Evolutionary conservation across 202 grass and related monocot species (phyloP), one percentile per base, ranked within the genome.

Genomic region (Tripidium arundinaceum): DNA sequence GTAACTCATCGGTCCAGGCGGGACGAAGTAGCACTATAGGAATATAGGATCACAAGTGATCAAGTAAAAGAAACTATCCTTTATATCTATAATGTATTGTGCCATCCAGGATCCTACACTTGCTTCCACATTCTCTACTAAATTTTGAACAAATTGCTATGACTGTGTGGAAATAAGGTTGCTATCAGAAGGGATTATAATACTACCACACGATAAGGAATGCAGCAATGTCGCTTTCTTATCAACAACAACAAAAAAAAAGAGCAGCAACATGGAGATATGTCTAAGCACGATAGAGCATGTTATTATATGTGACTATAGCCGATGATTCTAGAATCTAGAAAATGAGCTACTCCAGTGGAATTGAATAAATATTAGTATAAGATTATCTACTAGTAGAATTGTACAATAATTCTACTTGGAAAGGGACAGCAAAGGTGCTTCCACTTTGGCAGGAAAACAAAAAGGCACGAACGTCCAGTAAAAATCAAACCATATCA

Each of bases 181-280:
- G 26, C 74, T 68, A 82, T 78, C 69, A 40, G 31, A 74, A 82
- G 68, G 19, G 12, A 86, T 69, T 83, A 86, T 63, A 82, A 74
- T 57, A 86, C 39, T 55, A 16, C 25, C 33, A 69, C 19, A 62
- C 26, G 62, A 73, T 31, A 74, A 72, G 72, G 83, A 72, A 81
- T 74, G 87, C 61, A 69, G 39, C 68, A 8, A 82, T 57, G 79
- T 79, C 74, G 2, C 79, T 79, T 62, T 86, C 83, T 62, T 79
- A 79, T 75, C n/a, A 7, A n/a, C n/a, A n/a, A n/a, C n/a, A n/a
- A n/a, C n/a, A n/a, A n/a, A 18, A 7, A 49, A 59, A 59, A 82
- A 9, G 50, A 83, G 49, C 6, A 67, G 68, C 18, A 63, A 69
- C 77, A 86, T 65, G 77, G 70, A 43, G 75, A 26, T 68, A 28